Evolutionary conservation across 441 rosid species (phyloP).

Genomic region (Pelargonium australe): DNA sequence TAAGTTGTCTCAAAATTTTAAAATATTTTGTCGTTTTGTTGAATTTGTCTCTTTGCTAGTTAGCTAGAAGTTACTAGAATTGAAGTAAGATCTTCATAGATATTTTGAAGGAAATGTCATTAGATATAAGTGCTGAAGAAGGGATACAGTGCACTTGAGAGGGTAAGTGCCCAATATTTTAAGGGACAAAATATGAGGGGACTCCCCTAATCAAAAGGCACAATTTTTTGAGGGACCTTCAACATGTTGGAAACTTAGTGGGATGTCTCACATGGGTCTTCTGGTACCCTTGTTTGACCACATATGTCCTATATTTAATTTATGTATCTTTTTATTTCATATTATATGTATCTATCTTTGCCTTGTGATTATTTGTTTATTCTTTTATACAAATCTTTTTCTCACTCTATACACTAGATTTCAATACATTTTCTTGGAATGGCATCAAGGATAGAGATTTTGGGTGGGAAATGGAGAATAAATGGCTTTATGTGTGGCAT

Average conservation of each 20-base stretch:
- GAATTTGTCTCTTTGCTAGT: no score
- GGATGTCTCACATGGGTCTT: background rate
- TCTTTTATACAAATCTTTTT: background rate
- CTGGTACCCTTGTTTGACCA: background rate
- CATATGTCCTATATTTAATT: no score
- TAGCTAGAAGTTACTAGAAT: background rate
- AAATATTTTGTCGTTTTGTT: no score
- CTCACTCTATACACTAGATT: background rate
- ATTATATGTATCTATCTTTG: background rate
- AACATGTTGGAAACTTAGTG: background rate
- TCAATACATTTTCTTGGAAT: background rate
- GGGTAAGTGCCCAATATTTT: background rate
- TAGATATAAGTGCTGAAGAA: background rate
- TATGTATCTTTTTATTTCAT: background rate
- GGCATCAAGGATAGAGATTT: background rate
- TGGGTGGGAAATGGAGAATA: background rate
- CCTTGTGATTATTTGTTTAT: background rate
- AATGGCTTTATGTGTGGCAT: background rate
- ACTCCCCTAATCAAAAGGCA: background rate
- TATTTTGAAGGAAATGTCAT: background rate
- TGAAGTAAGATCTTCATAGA: background rate
- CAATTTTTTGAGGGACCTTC: background rate
- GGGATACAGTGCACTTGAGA: background rate
- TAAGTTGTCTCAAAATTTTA: no score
- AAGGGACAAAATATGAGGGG: background rate